Base-by-base conservation (phyloP, 176 grass and related monocot genomes). In the Pontederia paniculata region DNA sequence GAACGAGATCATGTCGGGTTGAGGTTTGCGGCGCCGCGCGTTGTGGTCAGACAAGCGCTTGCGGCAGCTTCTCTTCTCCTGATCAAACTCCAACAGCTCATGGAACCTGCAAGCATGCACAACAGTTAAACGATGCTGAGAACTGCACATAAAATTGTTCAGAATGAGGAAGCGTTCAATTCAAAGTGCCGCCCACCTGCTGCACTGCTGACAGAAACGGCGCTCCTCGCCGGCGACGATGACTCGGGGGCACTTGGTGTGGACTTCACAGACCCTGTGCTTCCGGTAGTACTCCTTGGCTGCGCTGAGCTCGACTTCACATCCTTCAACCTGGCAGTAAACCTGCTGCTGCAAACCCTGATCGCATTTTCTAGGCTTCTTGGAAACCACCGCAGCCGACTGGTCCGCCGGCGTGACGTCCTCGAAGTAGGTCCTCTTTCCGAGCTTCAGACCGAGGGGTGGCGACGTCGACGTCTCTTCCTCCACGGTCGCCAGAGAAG, bases 201-300 rank as follows among this genome's bases (percentile, higher is more conserved):
- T 98, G 72, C 94, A 98, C 67, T 98, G 94, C 74, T 98, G 94
- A 67, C 94, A 98, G 69, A 98, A 98, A 45, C 94, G 77, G 44
- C 87, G 74, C 77, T 98, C 87, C 57, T 88, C 75, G 49, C 83
- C 87, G n/a, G 72, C 78, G 45, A 98, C 73, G 10, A 82, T 18
- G 45, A 98, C 94, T 58, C 76, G 80, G 2, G 83, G 73, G 59
- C 71, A 51, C 60, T 93, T 98, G 25, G 87, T 75, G 50, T 98
- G 94, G 71, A 22, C 45, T 63, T 80, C 80, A 43, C 94, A 98
- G 17, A 98, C 94, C 60, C 62, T 73, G 49, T 98, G 94, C 73
- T 93, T 98, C 12, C 83, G 75, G 62, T 98, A 83, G 55, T 98
- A 98, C 4, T 91, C 75, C 79, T 98, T 98, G 20, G 80, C 93